Conservation (phyloP, 2,329 filamentous ascomycete genomes). For the Aureobasidium namibiae region DNA sequence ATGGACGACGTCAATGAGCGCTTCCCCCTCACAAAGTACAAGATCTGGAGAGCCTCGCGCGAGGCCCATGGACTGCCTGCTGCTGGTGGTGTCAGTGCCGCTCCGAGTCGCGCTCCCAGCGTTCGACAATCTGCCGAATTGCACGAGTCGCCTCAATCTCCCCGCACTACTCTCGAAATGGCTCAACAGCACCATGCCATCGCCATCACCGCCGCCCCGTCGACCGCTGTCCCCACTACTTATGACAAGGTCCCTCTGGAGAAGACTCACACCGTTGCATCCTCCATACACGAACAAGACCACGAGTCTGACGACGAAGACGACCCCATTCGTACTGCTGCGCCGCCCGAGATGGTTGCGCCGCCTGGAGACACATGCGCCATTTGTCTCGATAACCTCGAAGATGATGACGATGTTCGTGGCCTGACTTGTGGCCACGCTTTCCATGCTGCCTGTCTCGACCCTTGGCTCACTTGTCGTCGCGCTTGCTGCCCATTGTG, state of each 20-base stretch:
- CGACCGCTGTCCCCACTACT: constrained; percentile 14
- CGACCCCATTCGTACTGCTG: constrained; percentile 70
- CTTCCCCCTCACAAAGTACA: constrained; percentile 94
- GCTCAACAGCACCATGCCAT: constrained; percentile 41
- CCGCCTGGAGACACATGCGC: constrained; percentile 88
- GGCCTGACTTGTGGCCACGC: constrained; percentile 94
- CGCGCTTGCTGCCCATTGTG: constrained; percentile 94
- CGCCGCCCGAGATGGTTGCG: constrained; percentile 71
- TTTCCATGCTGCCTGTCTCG: constrained; percentile 91
- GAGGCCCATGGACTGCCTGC: constrained; percentile 77
- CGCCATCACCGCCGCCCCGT: constrained; percentile 19
- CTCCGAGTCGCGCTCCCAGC: constrained; percentile 65
- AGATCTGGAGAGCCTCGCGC: constrained; percentile 79
- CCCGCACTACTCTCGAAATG: constrained; percentile 30
- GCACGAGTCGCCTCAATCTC: constrained; percentile 1
- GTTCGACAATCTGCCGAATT: constrained; percentile 52
- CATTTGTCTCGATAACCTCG: constrained; percentile 88
- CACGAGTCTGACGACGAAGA: constrained; percentile 56
- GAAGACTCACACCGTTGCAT: constrained; percentile 24
- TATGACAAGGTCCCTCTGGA: constrained; percentile 27
- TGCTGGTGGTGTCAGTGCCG: constrained; percentile 70
- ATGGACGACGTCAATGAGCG: constrained; percentile 99
- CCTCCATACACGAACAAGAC: constrained; percentile 19
- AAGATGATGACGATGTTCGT: constrained; percentile 92
- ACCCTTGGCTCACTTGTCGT: constrained; percentile 91